Evolutionary conservation across 495 filamentous ascomycete genomes (phyloP), one percentile per base, ranked within the genome.

Genomic region (Usnea hakonensis): DNA sequence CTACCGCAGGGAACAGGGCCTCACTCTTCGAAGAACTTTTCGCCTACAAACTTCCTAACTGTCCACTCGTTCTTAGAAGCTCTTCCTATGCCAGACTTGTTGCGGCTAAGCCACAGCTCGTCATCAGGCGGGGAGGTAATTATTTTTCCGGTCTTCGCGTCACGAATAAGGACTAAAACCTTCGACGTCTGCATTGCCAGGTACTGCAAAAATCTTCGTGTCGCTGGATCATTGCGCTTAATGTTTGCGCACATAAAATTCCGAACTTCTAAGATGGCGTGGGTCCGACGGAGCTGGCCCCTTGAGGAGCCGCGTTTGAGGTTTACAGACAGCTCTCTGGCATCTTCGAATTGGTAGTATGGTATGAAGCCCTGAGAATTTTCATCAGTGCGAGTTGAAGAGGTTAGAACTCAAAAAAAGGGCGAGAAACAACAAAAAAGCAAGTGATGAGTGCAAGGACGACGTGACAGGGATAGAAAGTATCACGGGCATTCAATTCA

Each of bases 171-270:
- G 8, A 78, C 65, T 10, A 79, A 37, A 5, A 78, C 5, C 53
- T 76, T 72, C n/a, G 70, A 65, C 13, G 72, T 67, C 33, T 73
- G 71, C 78, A 81, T 77, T 19, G 70, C 65, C 23, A 75, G 63
- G 55, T 79, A 79, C 58, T 81, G 75, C n/a, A 82, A 75, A 60
- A 81, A 79, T 17, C 81, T 74, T 10, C 77, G 73, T n/a, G 73
- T 79, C 2, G 72, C 72, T 32, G 74, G 72, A 59, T 80, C 76
- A 44, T 79, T 75, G 2, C 80, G 77, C 64, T 75, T 79, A 70
- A 83, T 77, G 60, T 82, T 69, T 0, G 74, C 78, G 62, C 77
- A 79, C 4, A 82, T 69, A 46, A 78, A 77, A 61, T 83, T 82
- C 48, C 80, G 74, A 2, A 66, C 60, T 67, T 83, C 75, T 9